Evolutionary conservation across 306 rosid genomes (phyloP), one percentile per base, ranked within the genome.

Genomic region (Vigna hirtella): DNA sequence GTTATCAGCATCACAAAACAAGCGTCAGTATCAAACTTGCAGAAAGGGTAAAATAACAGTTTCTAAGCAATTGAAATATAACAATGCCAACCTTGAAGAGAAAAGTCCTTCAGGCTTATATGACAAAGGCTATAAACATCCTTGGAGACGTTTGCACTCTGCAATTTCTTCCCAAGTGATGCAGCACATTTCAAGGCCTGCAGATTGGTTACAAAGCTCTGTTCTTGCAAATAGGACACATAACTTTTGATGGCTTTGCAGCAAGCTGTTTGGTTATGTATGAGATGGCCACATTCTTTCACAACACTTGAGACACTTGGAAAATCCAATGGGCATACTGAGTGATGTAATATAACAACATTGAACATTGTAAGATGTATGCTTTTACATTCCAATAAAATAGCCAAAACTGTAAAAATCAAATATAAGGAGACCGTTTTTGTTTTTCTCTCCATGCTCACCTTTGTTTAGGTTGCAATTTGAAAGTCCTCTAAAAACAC

Each of bases 141-240:
- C 15, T 72, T 16, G 28, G 91, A 83, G 73, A 88, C 80, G 70
- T 87, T 86, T 66, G 74, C 89, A 78, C 82, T 76, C 85, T 83
- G 92, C 77, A 89, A 80, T 80, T 77, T 83, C 84, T 59, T 75
- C 70, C 92, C 97, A 62, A 91, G 94, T 40, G 83, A 86, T 58
- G 76, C 81, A 51, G 90, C 92, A 71, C 97, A 91, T 73, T 88
- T 88, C 82, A 89, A 80, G 83, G 97, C 92, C 76, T 91, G 91
- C 69, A 91, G 80, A 63, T 91, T 89, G 77, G 97, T 88, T 80
- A 91, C 82, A 53, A 91, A 89, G 74, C 90, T 88, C 79, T 89
- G 91, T 74, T 82, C 74, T 82, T 91, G 91, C 88, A 91, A 76
- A 80, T 69, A 52, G 49, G 91, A 85, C 72, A 89, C 85, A 28